Percentiles rank a stretch among this genome's conserved stretches.
Evolutionary conservation across 805 yeast species (phyloP).

Genomic region (Scheffersomyces ergatensis): DNA sequence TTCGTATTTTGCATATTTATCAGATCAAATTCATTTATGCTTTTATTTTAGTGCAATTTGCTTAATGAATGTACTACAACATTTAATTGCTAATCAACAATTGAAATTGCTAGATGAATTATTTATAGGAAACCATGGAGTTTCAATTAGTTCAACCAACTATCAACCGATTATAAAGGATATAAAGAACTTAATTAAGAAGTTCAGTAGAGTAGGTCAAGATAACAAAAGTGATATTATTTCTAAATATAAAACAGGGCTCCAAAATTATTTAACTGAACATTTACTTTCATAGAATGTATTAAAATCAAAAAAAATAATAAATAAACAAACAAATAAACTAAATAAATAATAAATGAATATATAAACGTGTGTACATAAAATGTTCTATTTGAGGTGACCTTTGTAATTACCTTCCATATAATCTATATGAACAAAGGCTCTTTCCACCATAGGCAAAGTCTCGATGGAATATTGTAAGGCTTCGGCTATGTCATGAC

Average conservation of each 20-base stretch:
- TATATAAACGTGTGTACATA: neutral
- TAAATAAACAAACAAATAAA: neutral
- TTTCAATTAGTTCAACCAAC: neutral
- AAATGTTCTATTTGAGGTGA: constrained; percentile 24
- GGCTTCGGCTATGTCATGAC: constrained; percentile 80
- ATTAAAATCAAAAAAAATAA: neutral
- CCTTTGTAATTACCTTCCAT: constrained; percentile 45
- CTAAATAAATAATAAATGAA: neutral
- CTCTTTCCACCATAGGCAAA: constrained; percentile 73
- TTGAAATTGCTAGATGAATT: constrained; percentile 8
- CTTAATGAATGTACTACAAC: constrained; percentile 20
- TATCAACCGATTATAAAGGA: constrained; percentile 7
- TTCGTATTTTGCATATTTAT: constrained; percentile 63
- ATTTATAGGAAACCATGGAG: neutral
- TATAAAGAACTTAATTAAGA: constrained; percentile 20
- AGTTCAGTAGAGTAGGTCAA: constrained; percentile 26
- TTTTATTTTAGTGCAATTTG: constrained; percentile 42
- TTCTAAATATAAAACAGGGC: constrained; percentile 25
- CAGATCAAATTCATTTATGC: constrained; percentile 65
- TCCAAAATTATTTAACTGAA: constrained; percentile 5
- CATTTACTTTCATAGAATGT: neutral
- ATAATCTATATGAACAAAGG: constrained; percentile 78
- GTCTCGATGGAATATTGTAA: constrained; percentile 79
- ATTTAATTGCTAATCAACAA: neutral
- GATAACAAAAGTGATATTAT: constrained; percentile 27